Percentiles rank a stretch among this genome's conserved stretches.
These are phyloP conservation scores for Colletotrichum cuscutae DNA, from an alignment of 2,329 filamentous ascomycete genomes.

Conservation along the genomic window DNA sequence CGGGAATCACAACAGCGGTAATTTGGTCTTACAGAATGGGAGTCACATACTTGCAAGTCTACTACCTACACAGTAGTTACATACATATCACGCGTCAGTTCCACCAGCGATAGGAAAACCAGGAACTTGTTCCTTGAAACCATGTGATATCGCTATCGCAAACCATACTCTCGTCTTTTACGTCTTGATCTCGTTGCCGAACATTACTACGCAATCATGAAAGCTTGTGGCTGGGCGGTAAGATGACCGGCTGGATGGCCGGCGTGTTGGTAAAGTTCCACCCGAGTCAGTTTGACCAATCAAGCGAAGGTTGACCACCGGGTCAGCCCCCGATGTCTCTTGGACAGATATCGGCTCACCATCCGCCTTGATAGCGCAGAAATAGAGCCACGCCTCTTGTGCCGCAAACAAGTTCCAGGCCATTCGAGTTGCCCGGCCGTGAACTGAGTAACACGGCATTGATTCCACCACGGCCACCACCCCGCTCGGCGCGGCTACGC, in stretches of 20 bases:
- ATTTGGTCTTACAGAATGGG: too few relatives aligned
- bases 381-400: neutral
- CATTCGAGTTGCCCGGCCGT: neutral
- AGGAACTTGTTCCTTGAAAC: neutral
- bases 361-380: neutral
- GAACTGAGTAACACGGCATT: neutral
- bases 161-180: neutral
- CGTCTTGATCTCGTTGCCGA: neutral
- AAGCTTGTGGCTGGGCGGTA: neutral
- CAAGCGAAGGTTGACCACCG: neutral
- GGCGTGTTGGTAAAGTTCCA: neutral
- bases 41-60: neutral
- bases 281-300: neutral
- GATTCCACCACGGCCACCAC: neutral
- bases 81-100: neutral
- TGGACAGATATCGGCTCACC: neutral
- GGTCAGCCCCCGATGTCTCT: neutral
- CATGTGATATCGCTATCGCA: neutral
- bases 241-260: neutral
- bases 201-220: neutral
- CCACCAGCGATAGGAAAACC: neutral
- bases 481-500: constrained; percentile 2
- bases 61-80: too few relatives aligned
- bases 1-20: too few relatives aligned
- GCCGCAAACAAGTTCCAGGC: neutral